Conservation (phyloP, 2,329 filamentous ascomycete genomes). For the Arachnomyces sp. region DNA sequence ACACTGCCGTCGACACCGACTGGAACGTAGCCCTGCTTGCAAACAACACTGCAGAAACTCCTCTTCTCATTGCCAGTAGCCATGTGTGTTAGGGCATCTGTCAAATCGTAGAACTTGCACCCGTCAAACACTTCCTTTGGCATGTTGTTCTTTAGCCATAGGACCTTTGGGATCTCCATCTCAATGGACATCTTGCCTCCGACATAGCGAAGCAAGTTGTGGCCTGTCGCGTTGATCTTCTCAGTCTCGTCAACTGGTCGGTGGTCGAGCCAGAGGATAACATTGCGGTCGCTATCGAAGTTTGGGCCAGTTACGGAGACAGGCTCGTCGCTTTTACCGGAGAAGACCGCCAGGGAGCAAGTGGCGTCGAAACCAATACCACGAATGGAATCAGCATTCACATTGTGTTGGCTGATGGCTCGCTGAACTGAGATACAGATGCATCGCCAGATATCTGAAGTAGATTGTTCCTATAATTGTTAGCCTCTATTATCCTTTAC, state of each 20-base stretch:
- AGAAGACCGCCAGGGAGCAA: conserved; percentile 92
- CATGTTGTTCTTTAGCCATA: conserved; percentile 99
- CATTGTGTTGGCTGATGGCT: conserved; percentile 71
- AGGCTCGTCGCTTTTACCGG: conserved; percentile 80
- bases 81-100: conserved; percentile 86
- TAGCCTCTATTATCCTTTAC: too few relatives aligned
- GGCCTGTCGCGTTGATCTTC: conserved; percentile 84
- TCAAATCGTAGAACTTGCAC: conserved; percentile 95
- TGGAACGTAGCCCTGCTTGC: conserved; percentile 93
- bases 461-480: conserved; percentile 77
- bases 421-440: conserved; percentile 83
- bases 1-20: conserved; percentile 96
- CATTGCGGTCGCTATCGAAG: conserved; percentile 85
- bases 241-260: conserved; percentile 82
- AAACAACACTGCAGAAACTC: conserved; percentile 92
- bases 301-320: conserved; percentile 81
- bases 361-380: conserved; percentile 97
- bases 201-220: conserved; percentile 91
- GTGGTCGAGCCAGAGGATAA: conserved; percentile 96
- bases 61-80: conserved; percentile 86
- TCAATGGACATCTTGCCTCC: conserved; percentile 98
- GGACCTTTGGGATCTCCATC: conserved; percentile 98
- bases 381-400: conserved; percentile 66
- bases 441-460: conserved; percentile 89
- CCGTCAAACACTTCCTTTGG: conserved; percentile 77